phyloP scores from a whole-genome alignment of 768 basidiomycete species.

The Suillus clintonianus region DNA sequence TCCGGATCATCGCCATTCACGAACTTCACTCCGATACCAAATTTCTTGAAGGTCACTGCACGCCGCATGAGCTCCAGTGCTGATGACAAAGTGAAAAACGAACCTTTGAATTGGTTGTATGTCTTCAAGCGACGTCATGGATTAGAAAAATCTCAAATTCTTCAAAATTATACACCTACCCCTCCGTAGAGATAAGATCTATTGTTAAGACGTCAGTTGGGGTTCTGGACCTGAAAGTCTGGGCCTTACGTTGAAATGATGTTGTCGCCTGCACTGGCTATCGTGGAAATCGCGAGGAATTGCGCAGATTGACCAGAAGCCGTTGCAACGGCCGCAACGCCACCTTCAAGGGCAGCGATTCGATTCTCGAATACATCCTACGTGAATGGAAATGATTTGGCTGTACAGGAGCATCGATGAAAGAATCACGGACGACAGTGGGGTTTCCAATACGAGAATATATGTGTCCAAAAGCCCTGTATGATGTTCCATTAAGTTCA shows the following conservation, averaged over 20 bases:
- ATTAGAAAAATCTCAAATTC: not conserved
- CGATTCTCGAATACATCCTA: conserved; percentile 68
- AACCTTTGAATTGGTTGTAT: conserved; percentile 67
- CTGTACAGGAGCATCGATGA: not conserved
- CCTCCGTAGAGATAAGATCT: conserved; percentile 63
- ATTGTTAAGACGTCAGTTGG: not conserved
- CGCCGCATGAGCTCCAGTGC: not conserved
- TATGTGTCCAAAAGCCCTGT: conserved; percentile 46
- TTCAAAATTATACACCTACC: conserved; percentile 33
- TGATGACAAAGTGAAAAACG: not conserved
- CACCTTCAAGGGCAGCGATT: conserved; percentile 65
- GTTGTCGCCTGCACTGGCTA: conserved; percentile 61
- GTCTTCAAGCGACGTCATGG: conserved; percentile 37
- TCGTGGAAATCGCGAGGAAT: conserved; percentile 55
- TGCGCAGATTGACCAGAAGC: conserved; percentile 66
- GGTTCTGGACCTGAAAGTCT: too few species aligned
- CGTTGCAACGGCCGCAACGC: conserved; percentile 56
- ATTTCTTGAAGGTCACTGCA: conserved; percentile 56
- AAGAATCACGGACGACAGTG: conserved; percentile 45
- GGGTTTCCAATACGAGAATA: conserved; percentile 61
- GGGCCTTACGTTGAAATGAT: conserved; percentile 56
- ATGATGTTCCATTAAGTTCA: not conserved
- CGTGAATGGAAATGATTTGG: not conserved
- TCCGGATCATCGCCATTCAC: conserved; percentile 48
- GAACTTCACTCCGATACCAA: conserved; percentile 56